Conservation (phyloP, 345 rosid genomes). For the Salix exigua region DNA sequence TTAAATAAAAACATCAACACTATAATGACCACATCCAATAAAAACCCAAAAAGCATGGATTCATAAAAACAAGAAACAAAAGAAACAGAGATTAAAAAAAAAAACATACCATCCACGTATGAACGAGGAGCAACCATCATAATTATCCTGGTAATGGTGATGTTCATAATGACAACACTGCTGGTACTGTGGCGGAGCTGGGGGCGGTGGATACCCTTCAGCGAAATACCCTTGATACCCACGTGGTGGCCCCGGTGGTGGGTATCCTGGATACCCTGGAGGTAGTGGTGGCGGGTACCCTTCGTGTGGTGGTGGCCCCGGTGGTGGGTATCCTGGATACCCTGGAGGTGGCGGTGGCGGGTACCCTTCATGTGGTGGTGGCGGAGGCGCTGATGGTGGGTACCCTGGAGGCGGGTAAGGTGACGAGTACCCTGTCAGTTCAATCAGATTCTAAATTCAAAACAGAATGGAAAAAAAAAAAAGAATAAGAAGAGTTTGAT, state of each 20-base stretch:
- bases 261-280: constrained; percentile 42
- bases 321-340: no score
- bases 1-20: not conserved
- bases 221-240: constrained; percentile 81
- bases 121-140: constrained; percentile 57
- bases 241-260: constrained; percentile 45
- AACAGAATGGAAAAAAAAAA: not conserved
- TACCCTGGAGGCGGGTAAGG: not conserved
- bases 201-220: constrained; percentile 51
- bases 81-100: not conserved
- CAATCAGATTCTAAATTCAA: constrained; percentile 5
- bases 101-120: constrained; percentile 65
- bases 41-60: not conserved
- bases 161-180: constrained; percentile 44
- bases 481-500: not conserved
- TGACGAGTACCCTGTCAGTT: constrained; percentile 32
- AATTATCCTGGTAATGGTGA: constrained; percentile 42
- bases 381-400: no score
- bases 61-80: not conserved
- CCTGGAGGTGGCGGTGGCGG: no score
- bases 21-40: not conserved
- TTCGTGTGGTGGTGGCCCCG: not conserved
- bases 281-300: constrained; percentile 27
- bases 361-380: no score
- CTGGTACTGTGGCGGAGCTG: constrained; percentile 43